These are phyloP conservation scores for Protomyces arabidopsidicola DNA, from an alignment of 1,139 yeast species.

Conservation along the genomic window DNA sequence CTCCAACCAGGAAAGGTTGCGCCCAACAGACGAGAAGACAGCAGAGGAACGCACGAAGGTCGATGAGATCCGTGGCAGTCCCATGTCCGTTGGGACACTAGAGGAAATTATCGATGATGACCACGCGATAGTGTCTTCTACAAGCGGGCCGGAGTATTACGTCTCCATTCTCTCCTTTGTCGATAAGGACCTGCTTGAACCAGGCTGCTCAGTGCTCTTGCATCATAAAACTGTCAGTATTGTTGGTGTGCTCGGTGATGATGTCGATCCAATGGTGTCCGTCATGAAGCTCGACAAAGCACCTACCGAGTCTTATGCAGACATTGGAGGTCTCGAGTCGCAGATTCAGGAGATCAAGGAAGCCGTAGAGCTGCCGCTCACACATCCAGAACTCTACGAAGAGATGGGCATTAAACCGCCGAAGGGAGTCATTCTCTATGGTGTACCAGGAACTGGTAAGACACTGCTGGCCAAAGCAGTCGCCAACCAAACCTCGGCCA, in stretches of 20 bases:
- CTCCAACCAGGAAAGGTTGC: constrained; percentile 86
- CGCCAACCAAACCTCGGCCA: constrained; percentile 95
- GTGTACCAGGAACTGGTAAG: constrained; percentile 99
- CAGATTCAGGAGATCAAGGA: constrained; percentile 98
- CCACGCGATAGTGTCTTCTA: constrained; percentile 94
- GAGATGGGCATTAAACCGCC: constrained; percentile 99
- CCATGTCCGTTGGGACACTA: constrained; percentile 92
- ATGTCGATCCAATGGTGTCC: constrained; percentile 95
- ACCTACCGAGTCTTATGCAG: constrained; percentile 94
- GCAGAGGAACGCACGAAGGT: constrained; percentile 93
- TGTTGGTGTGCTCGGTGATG: constrained; percentile 94
- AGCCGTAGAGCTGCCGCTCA: constrained; percentile 92
- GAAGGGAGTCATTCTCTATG: constrained; percentile 97
- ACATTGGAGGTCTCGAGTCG: constrained; percentile 92
- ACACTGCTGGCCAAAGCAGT: constrained; percentile 96
- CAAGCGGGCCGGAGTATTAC: constrained; percentile 95
- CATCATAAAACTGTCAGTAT: constrained; percentile 94
- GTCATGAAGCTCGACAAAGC: constrained; percentile 97
- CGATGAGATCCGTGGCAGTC: constrained; percentile 93
- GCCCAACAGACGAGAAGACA: constrained; percentile 94
- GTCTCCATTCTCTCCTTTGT: constrained; percentile 96
- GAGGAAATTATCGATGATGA: constrained; percentile 98
- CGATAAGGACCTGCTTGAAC: constrained; percentile 91
- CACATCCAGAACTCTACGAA: constrained; percentile 96
- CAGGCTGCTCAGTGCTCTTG: constrained; percentile 93